A percentile compares a stretch with the other conserved stretches of the same genome.
Evolutionary conservation across 1,284 basidiomycete species (phyloP).

Genomic region (Cutaneotrichosporon arboriforme): DNA sequence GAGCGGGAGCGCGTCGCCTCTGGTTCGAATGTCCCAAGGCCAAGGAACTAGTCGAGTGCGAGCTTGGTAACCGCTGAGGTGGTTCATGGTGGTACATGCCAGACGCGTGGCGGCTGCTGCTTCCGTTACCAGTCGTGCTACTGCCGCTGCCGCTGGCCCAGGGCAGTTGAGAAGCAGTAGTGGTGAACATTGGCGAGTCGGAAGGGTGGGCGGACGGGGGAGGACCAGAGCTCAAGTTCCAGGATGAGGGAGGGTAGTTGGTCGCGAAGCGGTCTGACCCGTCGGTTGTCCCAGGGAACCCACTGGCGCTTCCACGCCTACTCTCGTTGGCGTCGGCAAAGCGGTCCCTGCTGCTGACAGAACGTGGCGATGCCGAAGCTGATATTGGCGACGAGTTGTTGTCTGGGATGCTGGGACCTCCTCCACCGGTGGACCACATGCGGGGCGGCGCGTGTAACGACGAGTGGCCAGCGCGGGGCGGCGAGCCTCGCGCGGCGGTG

Average conservation of each 20-base stretch:
- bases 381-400: background rate
- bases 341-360: constrained; percentile 2
- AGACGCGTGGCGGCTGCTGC: background rate
- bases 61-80: constrained; percentile 18
- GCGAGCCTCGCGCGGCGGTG: constrained; percentile 20
- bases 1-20: constrained; percentile 8
- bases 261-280: background rate
- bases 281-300: too few species aligned
- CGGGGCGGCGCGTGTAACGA: background rate
- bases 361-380: background rate
- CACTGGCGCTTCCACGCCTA: background rate
- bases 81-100: background rate
- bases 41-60: constrained; percentile 24
- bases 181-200: background rate
- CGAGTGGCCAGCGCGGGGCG: constrained; percentile 16
- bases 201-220: background rate
- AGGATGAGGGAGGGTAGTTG: background rate
- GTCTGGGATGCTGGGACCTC: background rate
- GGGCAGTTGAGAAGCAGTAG: background rate
- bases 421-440: background rate
- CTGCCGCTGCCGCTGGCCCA: background rate
- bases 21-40: background rate
- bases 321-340: background rate
- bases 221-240: background rate
- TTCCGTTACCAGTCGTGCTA: too few species aligned